Base-by-base conservation (phyloP, 371 early-diverging fungal genomes). In the Lichtheimia ramosa region DNA sequence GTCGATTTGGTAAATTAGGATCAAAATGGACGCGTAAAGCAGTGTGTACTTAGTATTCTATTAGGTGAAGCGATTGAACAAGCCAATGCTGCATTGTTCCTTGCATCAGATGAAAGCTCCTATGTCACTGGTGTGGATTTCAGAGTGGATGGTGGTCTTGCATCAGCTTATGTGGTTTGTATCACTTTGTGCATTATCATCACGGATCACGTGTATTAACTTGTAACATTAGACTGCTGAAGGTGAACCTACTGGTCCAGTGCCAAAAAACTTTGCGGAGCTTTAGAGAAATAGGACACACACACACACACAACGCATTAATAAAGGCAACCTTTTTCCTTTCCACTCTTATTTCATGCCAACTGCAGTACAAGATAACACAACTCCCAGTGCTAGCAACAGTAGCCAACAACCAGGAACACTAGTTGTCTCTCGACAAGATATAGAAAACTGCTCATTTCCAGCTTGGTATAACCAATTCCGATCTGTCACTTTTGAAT, bases 51-150 rank as follows among this genome's bases (percentile, higher is more conserved):
- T 58, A 40, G 34, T 34, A 34, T 5, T 34, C 10, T 34, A 2
- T 18, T 66, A 83, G 83, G 87, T 66, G 94, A 94, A 73, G 90
- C 94, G 6, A 91, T 92, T 62, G 94, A 94, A 71, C 91, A 92
- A 71, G 94, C 94, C 42, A 79, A 92, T 63, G 89, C 90, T 18
- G 93, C 86, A 0, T 65, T 94, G 23, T 94, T 91, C 74, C 76
- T 94, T 55, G 95, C 93, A 15, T 89, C 90, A 23, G 91, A 92
- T 64, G 93, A 94, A 58, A 84, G 87, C 15, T 80, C 89, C 2
- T 94, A 83, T 71, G 84, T 92, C 54, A 94, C 93, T 4, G 95
- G 95, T 23, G 88, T 89, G 12, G 95, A 94, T 57, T 92, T 94
- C 66, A 62, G 82, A 51, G 92, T 92, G 20, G 95, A 94, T 73